A percentile compares a stretch with the other conserved stretches of the same genome.
Conservation (phyloP, 2,329 filamentous ascomycete species). For the Mycosphaerelloides madeirae region DNA sequence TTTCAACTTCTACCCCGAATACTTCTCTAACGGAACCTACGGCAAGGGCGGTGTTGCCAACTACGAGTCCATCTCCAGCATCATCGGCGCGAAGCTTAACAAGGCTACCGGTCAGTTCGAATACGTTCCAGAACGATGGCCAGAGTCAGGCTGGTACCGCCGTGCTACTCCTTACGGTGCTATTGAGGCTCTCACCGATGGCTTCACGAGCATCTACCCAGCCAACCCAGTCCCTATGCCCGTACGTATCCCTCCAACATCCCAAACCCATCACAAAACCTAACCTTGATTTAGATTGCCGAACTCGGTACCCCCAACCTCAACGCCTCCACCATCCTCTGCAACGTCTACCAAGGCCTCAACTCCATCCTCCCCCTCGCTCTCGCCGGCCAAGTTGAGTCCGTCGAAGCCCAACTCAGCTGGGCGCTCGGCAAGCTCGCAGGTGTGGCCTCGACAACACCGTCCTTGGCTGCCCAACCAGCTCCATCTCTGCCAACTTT, state of each 20-base stretch:
- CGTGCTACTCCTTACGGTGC: slow-evolving; percentile 26
- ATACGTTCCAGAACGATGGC: slow-evolving; percentile 29
- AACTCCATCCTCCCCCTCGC: slow-evolving; percentile 34
- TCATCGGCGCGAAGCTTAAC: slow-evolving; percentile 26
- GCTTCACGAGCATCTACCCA: slow-evolving; percentile 32
- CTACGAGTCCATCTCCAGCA: slow-evolving; percentile 29
- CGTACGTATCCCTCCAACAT: neutral
- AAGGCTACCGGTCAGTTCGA: slow-evolving; percentile 24
- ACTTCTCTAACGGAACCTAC: slow-evolving; percentile 36
- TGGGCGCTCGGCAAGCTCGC: slow-evolving; percentile 32
- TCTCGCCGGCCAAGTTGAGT: slow-evolving; percentile 25
- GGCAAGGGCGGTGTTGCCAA: slow-evolving; percentile 34
- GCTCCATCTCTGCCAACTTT: slow-evolving; percentile 26
- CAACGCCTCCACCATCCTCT: slow-evolving; percentile 30
- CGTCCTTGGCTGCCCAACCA: slow-evolving; percentile 33
- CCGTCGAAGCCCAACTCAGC: slow-evolving; percentile 19
- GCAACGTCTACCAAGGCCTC: slow-evolving; percentile 34
- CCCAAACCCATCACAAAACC: slow-evolving; percentile 18
- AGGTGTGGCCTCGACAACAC: slow-evolving; percentile 27
- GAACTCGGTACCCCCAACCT: slow-evolving; percentile 33
- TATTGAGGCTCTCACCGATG: slow-evolving; percentile 31
- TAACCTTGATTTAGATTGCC: slow-evolving; percentile 26
- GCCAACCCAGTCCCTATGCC: slow-evolving; percentile 3
- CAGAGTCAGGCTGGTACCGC: slow-evolving; percentile 28
- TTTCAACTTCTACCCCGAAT: slow-evolving; percentile 29